phyloP scores from a whole-genome alignment of 1,139 yeast genomes.

The Eremothecium gossypii region DNA sequence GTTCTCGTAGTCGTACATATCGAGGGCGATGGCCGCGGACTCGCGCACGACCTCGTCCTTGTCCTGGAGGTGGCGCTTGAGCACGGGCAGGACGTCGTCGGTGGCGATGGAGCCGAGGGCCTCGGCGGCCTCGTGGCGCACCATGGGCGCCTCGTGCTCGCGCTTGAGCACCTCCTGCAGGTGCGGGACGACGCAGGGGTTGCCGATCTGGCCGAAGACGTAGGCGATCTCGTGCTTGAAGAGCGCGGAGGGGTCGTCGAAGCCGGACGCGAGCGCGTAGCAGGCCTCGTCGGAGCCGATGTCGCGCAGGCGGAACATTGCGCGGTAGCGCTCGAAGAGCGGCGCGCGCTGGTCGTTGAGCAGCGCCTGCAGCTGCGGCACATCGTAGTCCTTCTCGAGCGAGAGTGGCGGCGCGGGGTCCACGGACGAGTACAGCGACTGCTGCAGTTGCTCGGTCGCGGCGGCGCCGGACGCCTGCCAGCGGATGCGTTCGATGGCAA shows the following conservation, averaged over 20 bases:
- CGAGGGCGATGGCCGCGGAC: constrained; percentile 92
- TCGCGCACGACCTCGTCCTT: constrained; percentile 87
- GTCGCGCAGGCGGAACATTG: constrained; percentile 96
- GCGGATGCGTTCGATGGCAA: constrained; percentile 87
- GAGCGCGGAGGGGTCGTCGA: constrained; percentile 81
- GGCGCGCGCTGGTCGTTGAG: constrained; percentile 72
- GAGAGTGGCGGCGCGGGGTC: constrained; percentile 99
- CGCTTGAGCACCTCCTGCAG: constrained; percentile 72
- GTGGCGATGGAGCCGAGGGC: constrained; percentile 96
- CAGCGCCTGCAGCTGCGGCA: constrained; percentile 55
- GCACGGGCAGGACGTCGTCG: constrained; percentile 87
- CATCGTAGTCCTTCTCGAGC: constrained; percentile 44
- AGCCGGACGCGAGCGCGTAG: constrained; percentile 83
- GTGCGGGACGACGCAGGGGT: constrained; percentile 86
- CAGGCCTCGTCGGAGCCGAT: constrained; percentile 90
- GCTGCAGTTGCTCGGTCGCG: constrained; percentile 56
- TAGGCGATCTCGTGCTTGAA: constrained; percentile 98
- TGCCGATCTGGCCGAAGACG: constrained; percentile 94
- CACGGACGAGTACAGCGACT: constrained; percentile 73
- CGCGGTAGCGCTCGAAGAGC: constrained; percentile 90
- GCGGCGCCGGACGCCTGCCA: constrained; percentile 76
- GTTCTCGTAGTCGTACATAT: constrained; percentile 94
- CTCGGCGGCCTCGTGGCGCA: constrained; percentile 98
- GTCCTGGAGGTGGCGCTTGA: constrained; percentile 71
- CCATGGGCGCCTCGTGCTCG: constrained; percentile 88